Base-by-base conservation (phyloP, 176 grass and related monocot species). In the Zea luxurians region DNA sequence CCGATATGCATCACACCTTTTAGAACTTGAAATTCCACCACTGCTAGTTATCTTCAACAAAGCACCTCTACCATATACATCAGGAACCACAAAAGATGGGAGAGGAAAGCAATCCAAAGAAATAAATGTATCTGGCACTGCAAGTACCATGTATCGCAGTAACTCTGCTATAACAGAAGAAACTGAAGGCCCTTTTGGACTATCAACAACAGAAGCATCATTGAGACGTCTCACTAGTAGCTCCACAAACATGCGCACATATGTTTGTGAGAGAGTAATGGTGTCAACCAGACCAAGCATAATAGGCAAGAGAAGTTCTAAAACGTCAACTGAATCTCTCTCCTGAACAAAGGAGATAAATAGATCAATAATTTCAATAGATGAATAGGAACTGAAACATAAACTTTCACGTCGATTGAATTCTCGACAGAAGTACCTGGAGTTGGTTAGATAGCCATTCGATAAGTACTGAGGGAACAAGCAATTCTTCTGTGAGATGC, bases 41-140 rank as follows among this genome's bases (percentile, higher is more conserved):
- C 79, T 70, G 41, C 81, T 83, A 78, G 86, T 73, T 80, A 94
- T 84, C 78, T 92, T 92, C 85, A 92, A 74, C 61, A 82, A 79
- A 80, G 84, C 79, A 66, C 85, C 83, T 84, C 84, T 88, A 79
- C 82, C 77, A 76, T 95, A 75, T 67, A 91, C 67, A 88, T 93
- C 96, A 82, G 92, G 92, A 12, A 65, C 86, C 80, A 96, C 88
- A 82, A 60, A 65, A 10, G 92, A 79, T 49, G 96, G 92, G 47
- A 99, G 82, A 86, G 96, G 96, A 75, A 99, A 93, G 84, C 92
- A 99, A 80, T 99, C 96, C 84, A 93, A 89, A 70, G 96, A 92
- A 83, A 99, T 92, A 87, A 99, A 99, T 40, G 88, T 93, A 86
- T 99, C 96, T 16, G 96, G 96, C 58, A 93, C 96, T 45, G 88